A percentile compares a stretch with the other conserved stretches of the same genome.
phyloP scores from a whole-genome alignment of 2,329 filamentous ascomycete species.

The Penicillium sclerotigenum region DNA sequence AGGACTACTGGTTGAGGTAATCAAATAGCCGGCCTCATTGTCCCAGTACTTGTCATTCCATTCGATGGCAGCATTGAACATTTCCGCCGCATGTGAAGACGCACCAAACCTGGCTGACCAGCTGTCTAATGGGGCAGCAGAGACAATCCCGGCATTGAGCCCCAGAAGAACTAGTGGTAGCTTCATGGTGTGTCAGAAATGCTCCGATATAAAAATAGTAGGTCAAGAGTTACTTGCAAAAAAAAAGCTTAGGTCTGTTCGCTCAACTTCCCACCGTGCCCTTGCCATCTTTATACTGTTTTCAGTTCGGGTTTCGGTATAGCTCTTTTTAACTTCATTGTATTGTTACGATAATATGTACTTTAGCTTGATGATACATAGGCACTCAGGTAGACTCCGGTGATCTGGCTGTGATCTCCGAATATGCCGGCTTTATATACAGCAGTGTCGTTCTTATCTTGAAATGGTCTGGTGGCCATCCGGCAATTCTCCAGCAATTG shows the following conservation, averaged over 20 bases:
- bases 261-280: not conserved
- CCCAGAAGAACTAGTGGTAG: not conserved
- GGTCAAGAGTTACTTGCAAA: not conserved
- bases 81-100: conserved; percentile 6
- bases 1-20: conserved; percentile 7
- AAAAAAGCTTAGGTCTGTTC: not conserved
- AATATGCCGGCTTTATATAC: not conserved
- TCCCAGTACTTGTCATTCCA: conserved; percentile 20
- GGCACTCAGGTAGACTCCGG: not conserved
- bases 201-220: not conserved
- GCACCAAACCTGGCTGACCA: not conserved
- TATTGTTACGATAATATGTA: not conserved
- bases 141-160: not conserved
- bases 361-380: not conserved
- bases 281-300: not conserved
- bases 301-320: not conserved
- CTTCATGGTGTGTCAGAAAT: not conserved
- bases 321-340: not conserved
- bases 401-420: not conserved
- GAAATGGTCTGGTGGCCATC: not conserved
- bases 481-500: not conserved
- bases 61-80: conserved; percentile 19
- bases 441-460: not conserved
- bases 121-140: not conserved
- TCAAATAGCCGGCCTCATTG: conserved; percentile 14